phyloP scores from a whole-genome alignment of 345 rosid species.

The Acer saccharum region DNA sequence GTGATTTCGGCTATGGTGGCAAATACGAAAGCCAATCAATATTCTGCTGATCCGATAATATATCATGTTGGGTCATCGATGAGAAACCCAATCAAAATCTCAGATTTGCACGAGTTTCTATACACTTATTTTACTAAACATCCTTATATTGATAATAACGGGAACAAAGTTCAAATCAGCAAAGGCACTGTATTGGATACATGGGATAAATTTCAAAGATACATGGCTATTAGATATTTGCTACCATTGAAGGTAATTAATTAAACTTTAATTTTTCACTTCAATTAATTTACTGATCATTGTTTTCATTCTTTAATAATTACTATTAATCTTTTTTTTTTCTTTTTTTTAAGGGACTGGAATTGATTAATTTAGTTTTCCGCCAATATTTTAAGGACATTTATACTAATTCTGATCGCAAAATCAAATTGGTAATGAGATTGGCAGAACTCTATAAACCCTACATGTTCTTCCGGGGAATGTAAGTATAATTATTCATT shows the following conservation, averaged over 20 bases:
- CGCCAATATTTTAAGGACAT: conserved; percentile 14
- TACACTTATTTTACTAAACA: neutral
- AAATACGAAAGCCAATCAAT: neutral
- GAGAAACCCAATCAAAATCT: neutral
- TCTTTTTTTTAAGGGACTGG: conserved; percentile 16
- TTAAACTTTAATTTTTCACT: too few relatives aligned
- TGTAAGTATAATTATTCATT: conserved; percentile 13
- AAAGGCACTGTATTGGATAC: too few relatives aligned
- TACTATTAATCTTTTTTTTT: conserved; percentile 1
- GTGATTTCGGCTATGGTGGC: neutral
- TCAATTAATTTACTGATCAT: too few relatives aligned
- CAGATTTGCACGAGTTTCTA: neutral
- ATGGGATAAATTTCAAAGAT: too few relatives aligned
- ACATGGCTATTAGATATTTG: too few relatives aligned
- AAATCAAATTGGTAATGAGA: conserved; percentile 36
- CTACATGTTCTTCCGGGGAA: conserved; percentile 31
- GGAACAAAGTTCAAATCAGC: neutral
- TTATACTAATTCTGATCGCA: conserved; percentile 13
- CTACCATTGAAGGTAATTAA: too few relatives aligned
- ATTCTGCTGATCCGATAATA: neutral
- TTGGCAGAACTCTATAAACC: conserved; percentile 44
- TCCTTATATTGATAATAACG: neutral
- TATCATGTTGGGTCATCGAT: neutral
- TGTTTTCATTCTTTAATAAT: too few relatives aligned
- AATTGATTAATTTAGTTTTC: conserved; percentile 21